Base-by-base conservation (phyloP, 1,284 basidiomycete species). In the Apiotrichum gamsii region DNA sequence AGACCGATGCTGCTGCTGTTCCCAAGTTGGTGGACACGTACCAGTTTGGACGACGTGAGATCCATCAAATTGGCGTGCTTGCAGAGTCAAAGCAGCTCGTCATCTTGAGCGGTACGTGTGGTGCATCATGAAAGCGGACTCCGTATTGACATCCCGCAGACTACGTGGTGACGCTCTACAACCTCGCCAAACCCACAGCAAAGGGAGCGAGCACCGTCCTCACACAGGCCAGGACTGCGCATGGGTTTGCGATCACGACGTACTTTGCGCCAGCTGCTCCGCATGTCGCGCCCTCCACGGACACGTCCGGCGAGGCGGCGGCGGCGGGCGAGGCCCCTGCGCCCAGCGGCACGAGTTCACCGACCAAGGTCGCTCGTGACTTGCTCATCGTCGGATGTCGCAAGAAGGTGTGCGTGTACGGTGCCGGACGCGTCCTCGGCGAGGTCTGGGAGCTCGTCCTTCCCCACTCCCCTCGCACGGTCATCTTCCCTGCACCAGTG, bases 61-160 rank as follows among this genome's bases (percentile, higher is more conserved):
- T 97, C 34, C 90, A 96, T 48, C 89, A 90, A 63, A 74, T 96
- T 5, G 87, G 83, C 3, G 84, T 85, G 43, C 78, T 96, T 55
- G 83, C 84, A 54, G 87, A 89, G 58, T 79, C 87, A 14, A 84
- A 87, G 57, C 84, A 85, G 10, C 75, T 96, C 23, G 82, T 87
- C 4, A 78, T 87, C 8, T 77, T 95, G 2, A 85, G 87, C 16
- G 90, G 90, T 88, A 56, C 49, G 43, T n/a, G n/a, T n/a, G n/a
- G n/a, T n/a, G n/a, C n/a, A n/a, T n/a, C n/a, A n/a, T n/a, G n/a
- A n/a, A n/a, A n/a, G n/a, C n/a, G n/a, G n/a, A n/a, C n/a, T n/a
- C n/a, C n/a, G n/a, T n/a, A n/a, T 35, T 16, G 19, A 8, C 28
- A 24, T 43, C 1, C 37, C 18, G 13, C 44, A 74, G 74, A 75